Evolutionary conservation across 441 rosid genomes (phyloP).

Genomic region (Eruca vesicaria): DNA sequence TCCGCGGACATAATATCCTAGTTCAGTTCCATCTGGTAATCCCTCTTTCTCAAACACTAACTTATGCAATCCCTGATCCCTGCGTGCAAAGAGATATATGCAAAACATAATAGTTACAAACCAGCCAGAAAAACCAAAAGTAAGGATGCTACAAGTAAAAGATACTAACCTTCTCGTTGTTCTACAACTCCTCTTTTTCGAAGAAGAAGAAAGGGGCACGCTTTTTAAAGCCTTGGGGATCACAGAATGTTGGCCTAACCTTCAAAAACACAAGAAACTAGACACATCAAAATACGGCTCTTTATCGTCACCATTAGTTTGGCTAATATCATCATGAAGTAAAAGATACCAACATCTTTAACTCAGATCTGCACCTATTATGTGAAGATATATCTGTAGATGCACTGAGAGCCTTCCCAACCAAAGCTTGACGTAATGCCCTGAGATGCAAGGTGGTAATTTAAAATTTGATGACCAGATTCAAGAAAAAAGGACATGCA

Average conservation of each 20-base stretch:
- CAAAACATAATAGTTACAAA: constrained; percentile 7
- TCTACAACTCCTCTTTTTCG: constrained; percentile 52
- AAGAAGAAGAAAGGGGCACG: constrained; percentile 41
- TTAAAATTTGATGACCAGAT: constrained; percentile 4
- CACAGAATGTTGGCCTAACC: constrained; percentile 40
- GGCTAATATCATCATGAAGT: constrained; percentile 23
- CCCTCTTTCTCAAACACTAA: constrained; percentile 89
- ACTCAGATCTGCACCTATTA: constrained; percentile 46
- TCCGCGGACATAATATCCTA: constrained; percentile 85
- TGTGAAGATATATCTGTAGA: constrained; percentile 48
- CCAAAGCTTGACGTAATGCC: constrained; percentile 44
- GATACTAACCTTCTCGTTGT: constrained; percentile 54
- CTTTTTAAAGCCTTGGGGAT: constrained; percentile 39
- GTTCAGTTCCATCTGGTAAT: constrained; percentile 86
- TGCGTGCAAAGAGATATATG: constrained; percentile 34
- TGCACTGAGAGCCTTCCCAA: constrained; percentile 47
- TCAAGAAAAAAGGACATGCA: neutral
- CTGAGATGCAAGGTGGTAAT: constrained; percentile 40
- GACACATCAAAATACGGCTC: constrained; percentile 16
- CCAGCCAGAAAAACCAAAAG: constrained; percentile 6
- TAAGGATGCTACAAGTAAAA: constrained; percentile 19
- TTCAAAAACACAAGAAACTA: constrained; percentile 31
- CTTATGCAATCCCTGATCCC: constrained; percentile 90
- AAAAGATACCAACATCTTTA: constrained; percentile 51
- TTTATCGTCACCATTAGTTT: constrained; percentile 3